phyloP scores from a whole-genome alignment of 345 rosid species.

The Dipteronia sinensis region DNA sequence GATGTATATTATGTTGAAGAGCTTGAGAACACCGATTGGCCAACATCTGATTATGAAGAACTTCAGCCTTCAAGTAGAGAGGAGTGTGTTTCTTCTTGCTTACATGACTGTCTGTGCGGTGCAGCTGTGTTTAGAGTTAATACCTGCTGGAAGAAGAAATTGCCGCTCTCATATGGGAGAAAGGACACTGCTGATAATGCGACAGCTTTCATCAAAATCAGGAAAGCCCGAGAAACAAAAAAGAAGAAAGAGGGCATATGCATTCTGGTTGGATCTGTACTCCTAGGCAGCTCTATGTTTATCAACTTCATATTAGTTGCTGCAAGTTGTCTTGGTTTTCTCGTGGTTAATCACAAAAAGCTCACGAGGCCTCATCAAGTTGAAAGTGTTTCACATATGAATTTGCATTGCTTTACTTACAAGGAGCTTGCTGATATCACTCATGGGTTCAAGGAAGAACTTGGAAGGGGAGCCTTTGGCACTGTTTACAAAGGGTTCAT shows the following conservation, averaged over 20 bases:
- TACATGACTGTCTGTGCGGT: conserved; percentile 45
- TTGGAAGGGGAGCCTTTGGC: conserved; percentile 50
- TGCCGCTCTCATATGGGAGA: conserved; percentile 43
- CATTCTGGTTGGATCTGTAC: conserved; percentile 15
- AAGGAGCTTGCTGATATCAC: conserved; percentile 41
- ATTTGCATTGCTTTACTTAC: conserved; percentile 31
- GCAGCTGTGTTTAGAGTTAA: conserved; percentile 16
- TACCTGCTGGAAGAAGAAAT: conserved; percentile 36
- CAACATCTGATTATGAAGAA: conserved; percentile 31
- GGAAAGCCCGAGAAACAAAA: neutral
- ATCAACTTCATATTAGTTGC: conserved; percentile 17
- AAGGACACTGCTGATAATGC: neutral
- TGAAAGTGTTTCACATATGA: conserved; percentile 1
- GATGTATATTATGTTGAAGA: conserved; percentile 25
- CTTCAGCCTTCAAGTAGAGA: conserved; percentile 16
- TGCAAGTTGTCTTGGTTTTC: conserved; percentile 18
- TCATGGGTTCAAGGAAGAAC: conserved; percentile 32
- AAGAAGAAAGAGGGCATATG: neutral
- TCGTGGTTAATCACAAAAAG: conserved; percentile 4
- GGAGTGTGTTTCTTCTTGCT: conserved; percentile 37
- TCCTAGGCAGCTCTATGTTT: conserved; percentile 23
- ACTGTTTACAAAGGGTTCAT: conserved; percentile 41
- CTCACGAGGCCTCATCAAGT: neutral
- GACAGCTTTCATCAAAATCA: conserved; percentile 31
- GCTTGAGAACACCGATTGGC: conserved; percentile 31